Evolutionary conservation across 2,329 filamentous ascomycete species (phyloP), one percentile per base, ranked within the genome.

Genomic region (Penicillium sp.): DNA sequence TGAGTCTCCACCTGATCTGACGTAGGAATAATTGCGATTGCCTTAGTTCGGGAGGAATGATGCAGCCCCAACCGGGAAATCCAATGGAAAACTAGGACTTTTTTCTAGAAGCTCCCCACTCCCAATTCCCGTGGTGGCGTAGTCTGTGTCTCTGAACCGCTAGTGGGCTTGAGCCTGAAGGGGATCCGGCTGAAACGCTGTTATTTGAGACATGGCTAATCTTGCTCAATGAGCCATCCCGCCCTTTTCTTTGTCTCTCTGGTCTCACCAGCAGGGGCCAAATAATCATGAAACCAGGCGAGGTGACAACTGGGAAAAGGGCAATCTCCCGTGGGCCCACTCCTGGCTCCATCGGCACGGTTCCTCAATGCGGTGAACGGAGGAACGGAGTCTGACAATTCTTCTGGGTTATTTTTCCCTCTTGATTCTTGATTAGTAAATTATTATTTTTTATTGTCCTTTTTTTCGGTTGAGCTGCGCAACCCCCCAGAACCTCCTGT

Each of bases 61-160:
- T 58, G 38, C 47, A 50, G 49, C 58, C 58, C 50, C 45, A 61
- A 60, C 45, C 13, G 60, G 60, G 60, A 51, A 64, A 63, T 59
- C 41, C 51, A 56, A 60, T 64, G 57, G 61, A 64, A 64, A 43
- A 47, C 36, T 44, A 16, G 41, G 33, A 34, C 26, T 57, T 56
- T 64, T 64, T 64, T 64, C 61, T 64, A 64, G 61, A 64, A 64
- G 61, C 53, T 59, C 58, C 16, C 61, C 61, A 61, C 60, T 21
- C 18, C 43, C 33, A 45, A 34, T 52, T 49, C 47, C 51, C 56
- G 53, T 56, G 50, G 50, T 51, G 47, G 59, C 48, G 39, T 43
- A 43, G 31, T 34, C 31, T 44, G 41, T 49, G 34, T 56, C 33
- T 53, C 24, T 47, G 49, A 55, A 53, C 56, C 56, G 55, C 49